Percentiles rank a stretch among this genome's conserved stretches.
Evolutionary conservation across 306 rosid genomes (phyloP).

Genomic region (Pyrus betulifolia): DNA sequence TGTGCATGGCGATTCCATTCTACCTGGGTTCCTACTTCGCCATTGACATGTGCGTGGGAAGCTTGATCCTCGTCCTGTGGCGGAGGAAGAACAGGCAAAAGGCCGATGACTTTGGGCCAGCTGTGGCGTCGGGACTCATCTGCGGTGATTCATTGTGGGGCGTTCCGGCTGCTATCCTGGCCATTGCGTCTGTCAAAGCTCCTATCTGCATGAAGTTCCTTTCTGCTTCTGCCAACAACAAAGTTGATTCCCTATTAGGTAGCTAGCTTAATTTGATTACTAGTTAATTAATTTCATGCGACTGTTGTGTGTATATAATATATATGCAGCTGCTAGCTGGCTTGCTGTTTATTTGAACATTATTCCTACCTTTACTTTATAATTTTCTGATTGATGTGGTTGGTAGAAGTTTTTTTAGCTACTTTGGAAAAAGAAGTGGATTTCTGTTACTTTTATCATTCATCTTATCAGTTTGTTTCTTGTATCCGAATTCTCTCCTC

Average conservation of each 20-base stretch:
- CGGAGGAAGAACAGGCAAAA: slow-evolving; percentile 25
- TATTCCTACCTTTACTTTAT: too few species aligned
- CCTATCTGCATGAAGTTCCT: slow-evolving; percentile 77
- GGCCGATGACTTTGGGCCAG: slow-evolving; percentile 46
- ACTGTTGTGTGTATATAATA: too few species aligned
- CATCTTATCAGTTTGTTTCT: too few species aligned
- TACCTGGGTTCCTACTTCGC: slow-evolving; percentile 63
- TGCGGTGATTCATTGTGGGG: slow-evolving; percentile 77
- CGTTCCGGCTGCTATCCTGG: slow-evolving; percentile 54
- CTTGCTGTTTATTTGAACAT: too few species aligned
- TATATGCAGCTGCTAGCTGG: too few species aligned
- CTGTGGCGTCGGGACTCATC: slow-evolving; percentile 60
- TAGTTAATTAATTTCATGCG: too few species aligned
- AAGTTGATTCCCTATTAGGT: slow-evolving; percentile 31
- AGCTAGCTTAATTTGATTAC: background rate
- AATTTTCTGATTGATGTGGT: too few species aligned
- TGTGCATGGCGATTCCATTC: slow-evolving; percentile 73
- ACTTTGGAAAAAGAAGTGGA: too few species aligned
- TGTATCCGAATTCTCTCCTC: too few species aligned
- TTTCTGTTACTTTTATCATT: too few species aligned
- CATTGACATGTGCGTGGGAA: slow-evolving; percentile 71
- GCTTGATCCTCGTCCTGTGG: slow-evolving; percentile 54
- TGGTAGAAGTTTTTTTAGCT: too few species aligned
- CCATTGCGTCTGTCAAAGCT: slow-evolving; percentile 37
- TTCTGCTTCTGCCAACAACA: slow-evolving; percentile 26